phyloP scores from a whole-genome alignment of 108 stramenopile genomes.

The Aurantiochytrium sp. region DNA sequence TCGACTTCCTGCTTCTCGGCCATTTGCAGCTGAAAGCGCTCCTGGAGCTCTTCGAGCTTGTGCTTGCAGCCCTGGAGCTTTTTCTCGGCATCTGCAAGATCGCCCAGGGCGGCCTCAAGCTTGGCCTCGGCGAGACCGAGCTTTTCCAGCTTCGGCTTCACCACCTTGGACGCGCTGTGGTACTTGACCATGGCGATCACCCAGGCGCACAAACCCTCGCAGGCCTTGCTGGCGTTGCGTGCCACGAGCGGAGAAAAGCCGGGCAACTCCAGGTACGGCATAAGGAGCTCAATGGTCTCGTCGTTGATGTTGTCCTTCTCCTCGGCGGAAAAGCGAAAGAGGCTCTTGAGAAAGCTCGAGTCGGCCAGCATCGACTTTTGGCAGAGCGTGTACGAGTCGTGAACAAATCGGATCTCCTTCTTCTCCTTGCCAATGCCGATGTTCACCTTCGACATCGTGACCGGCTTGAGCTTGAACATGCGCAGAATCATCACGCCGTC shows the following conservation, averaged over 20 bases:
- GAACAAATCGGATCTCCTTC: slow-evolving; percentile 49
- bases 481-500: slow-evolving; percentile 59
- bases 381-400: slow-evolving; percentile 50
- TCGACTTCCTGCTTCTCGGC: slow-evolving; percentile 47
- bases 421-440: slow-evolving; percentile 62
- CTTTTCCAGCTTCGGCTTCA: slow-evolving; percentile 59
- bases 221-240: slow-evolving; percentile 54
- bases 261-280: slow-evolving; percentile 52
- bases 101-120: slow-evolving; percentile 40
- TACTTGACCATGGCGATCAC: slow-evolving; percentile 60
- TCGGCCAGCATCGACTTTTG: slow-evolving; percentile 56
- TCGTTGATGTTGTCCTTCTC: slow-evolving; percentile 62
- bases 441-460: slow-evolving; percentile 7
- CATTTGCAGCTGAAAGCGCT: slow-evolving; percentile 48
- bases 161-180: slow-evolving; percentile 60
- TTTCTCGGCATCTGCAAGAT: slow-evolving; percentile 46
- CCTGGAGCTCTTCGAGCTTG: slow-evolving; percentile 38
- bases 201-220: slow-evolving; percentile 44
- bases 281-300: slow-evolving; percentile 61
- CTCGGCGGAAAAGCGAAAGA: slow-evolving; percentile 53
- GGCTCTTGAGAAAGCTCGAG: slow-evolving; percentile 54
- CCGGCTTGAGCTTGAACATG: slow-evolving; percentile 45
- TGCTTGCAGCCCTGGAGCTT: slow-evolving; percentile 41
- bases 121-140: slow-evolving; percentile 48
- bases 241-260: slow-evolving; percentile 55